Percentiles rank a stretch among this genome's conserved stretches.
Evolutionary conservation across 257 asterid species (phyloP).

Genomic region (Cruciata laevipes): DNA sequence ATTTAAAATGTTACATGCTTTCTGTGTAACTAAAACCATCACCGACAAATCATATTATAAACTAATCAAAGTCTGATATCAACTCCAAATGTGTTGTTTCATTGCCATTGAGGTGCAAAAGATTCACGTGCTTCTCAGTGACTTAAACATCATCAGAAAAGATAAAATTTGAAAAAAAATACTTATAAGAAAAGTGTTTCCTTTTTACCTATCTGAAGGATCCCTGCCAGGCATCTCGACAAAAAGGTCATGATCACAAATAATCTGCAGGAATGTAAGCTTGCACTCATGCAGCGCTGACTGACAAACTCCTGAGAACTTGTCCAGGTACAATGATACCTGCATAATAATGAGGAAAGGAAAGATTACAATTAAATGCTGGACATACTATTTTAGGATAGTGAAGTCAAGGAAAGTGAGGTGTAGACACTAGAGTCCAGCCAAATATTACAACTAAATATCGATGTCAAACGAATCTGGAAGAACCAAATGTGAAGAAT

Average conservation of each 20-base stretch:
- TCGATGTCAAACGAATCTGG: background rate
- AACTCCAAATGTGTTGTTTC: background rate
- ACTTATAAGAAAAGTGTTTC: conserved; percentile 10
- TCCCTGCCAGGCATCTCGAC: conserved; percentile 99
- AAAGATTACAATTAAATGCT: conserved; percentile 14
- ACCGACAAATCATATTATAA: background rate
- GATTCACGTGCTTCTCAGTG: background rate
- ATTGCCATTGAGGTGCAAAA: background rate
- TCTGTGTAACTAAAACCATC: background rate
- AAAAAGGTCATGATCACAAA: conserved; percentile 97
- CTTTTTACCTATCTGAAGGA: conserved; percentile 88
- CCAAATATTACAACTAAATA: background rate
- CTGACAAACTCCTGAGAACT: conserved; percentile 97
- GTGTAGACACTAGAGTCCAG: too few species aligned
- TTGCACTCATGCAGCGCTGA: conserved; percentile 93
- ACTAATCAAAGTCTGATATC: background rate
- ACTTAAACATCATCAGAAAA: background rate
- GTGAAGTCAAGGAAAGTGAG: background rate
- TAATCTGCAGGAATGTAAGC: conserved; percentile 86
- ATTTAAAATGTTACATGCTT: too few species aligned
- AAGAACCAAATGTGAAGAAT: background rate
- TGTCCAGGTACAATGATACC: conserved; percentile 98
- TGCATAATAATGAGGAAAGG: conserved; percentile 25
- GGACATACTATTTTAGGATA: conserved; percentile 1
- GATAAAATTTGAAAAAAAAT: background rate